Evolutionary conservation across 2,329 filamentous ascomycete species (phyloP).

Genomic region (Moelleriella libera): DNA sequence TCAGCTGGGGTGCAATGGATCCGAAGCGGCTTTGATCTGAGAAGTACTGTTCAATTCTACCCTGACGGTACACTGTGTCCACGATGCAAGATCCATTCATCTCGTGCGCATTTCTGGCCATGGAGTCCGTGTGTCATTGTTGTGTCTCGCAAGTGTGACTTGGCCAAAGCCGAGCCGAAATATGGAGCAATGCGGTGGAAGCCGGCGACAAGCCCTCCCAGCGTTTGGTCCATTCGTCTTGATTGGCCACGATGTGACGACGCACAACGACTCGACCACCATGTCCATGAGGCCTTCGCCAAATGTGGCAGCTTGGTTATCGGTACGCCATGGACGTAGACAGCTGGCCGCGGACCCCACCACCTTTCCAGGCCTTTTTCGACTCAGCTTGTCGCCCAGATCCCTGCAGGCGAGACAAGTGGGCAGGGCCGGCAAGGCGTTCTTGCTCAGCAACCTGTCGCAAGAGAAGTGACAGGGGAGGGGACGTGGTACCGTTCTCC

Average conservation of each 20-base stretch:
- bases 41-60: no score
- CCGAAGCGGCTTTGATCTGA: no score
- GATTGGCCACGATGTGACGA: neutral
- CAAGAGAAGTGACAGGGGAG: neutral
- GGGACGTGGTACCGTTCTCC: no score
- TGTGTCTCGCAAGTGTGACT: neutral
- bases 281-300: neutral
- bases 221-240: neutral
- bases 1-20: neutral
- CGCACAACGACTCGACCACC: neutral
- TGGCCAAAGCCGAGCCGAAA: neutral
- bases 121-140: neutral
- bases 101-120: neutral
- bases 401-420: constrained; percentile 10
- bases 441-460: neutral
- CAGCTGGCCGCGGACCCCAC: constrained; percentile 3
- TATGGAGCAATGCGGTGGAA: neutral
- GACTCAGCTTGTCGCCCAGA: constrained; percentile 7
- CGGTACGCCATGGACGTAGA: neutral
- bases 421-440: constrained; percentile 6
- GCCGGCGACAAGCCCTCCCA: neutral
- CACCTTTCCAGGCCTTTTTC: constrained; percentile 1
- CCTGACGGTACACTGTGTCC: no score
- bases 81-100: neutral
- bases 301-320: neutral